Base-by-base conservation (phyloP, 2,329 filamentous ascomycete species). In the Teratosphaeria nubilosa region DNA sequence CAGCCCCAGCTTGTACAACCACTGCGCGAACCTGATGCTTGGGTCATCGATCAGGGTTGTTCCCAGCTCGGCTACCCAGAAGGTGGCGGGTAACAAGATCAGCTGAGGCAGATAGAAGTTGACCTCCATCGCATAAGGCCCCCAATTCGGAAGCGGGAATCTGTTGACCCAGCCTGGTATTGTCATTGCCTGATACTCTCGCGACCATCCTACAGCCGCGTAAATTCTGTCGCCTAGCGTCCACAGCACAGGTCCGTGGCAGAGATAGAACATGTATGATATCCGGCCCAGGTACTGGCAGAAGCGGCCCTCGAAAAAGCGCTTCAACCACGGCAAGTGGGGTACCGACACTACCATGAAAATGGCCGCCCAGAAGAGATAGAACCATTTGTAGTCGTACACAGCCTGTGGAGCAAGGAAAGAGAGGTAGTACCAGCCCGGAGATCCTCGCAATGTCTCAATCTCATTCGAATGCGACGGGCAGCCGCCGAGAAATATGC, bases 211-310 rank as follows among this genome's bases (percentile, higher is more conserved):
- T 0, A 78, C 77, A 7, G 82, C 82, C 5, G 80, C 77, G 69
- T 88, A 88, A 1, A 89, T 25, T 45, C 85, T 75, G 66, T 88
- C 83, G 3, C 83, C 85, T 1, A 86, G 56, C 0, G 76, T 77
- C 75, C 76, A 80, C 0, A 87, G 72, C 1, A 87, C 69, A 0
- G 84, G 84, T 0, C 84, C 84, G 63, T 87, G 85, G 11, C 86
- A 77, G 9, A 87, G 74, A 69, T 87, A 87, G 10, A 87, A 72
- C 1, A 80, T 76, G 66, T 80, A 87, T 0, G 82, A 86, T 57
- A 86, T 77, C 53, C 80, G 78, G 0, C 84, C 85, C 2, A 87
- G 75, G 60, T 84, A 85, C 65, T 85, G 84, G 65, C 79, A 82
- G 64, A 84, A 79, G 24, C 74, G 73, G 0, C 73, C 75, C 68